phyloP scores from a whole-genome alignment of 768 basidiomycete genomes.

The Rhodotorula kratochvilovae region DNA sequence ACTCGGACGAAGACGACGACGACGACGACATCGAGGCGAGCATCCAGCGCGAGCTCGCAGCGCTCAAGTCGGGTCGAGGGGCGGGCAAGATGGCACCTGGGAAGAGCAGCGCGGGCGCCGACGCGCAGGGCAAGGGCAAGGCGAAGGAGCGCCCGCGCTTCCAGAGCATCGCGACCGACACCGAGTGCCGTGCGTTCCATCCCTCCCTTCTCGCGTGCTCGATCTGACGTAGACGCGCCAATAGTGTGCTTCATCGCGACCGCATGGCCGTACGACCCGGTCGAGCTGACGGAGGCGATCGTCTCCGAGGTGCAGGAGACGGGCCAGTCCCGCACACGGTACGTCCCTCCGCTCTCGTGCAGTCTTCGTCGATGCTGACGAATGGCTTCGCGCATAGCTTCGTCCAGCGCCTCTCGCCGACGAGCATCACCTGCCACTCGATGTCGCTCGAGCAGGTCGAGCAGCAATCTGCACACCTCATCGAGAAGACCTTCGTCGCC shows the following conservation, averaged over 20 bases:
- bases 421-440: conserved; percentile 24
- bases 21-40: conserved; percentile 31
- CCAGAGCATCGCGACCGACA: conserved; percentile 34
- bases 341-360: background rate
- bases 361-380: background rate
- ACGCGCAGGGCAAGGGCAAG: conserved; percentile 19
- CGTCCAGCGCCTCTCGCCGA: conserved; percentile 28
- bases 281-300: conserved; percentile 35
- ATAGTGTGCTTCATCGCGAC: conserved; percentile 34
- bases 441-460: conserved; percentile 26
- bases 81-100: background rate
- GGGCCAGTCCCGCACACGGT: conserved; percentile 32
- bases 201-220: background rate
- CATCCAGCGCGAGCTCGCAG: conserved; percentile 27
- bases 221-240: no score
- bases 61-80: conserved; percentile 15
- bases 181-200: conserved; percentile 31
- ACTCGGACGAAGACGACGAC: conserved; percentile 28
- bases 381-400: background rate
- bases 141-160: conserved; percentile 32
- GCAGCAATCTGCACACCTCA: background rate
- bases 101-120: background rate
- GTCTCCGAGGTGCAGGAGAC: conserved; percentile 29
- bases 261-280: conserved; percentile 37
- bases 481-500: conserved; percentile 25